phyloP scores from a whole-genome alignment of 257 asterid species.

The Primulina tabacum region DNA sequence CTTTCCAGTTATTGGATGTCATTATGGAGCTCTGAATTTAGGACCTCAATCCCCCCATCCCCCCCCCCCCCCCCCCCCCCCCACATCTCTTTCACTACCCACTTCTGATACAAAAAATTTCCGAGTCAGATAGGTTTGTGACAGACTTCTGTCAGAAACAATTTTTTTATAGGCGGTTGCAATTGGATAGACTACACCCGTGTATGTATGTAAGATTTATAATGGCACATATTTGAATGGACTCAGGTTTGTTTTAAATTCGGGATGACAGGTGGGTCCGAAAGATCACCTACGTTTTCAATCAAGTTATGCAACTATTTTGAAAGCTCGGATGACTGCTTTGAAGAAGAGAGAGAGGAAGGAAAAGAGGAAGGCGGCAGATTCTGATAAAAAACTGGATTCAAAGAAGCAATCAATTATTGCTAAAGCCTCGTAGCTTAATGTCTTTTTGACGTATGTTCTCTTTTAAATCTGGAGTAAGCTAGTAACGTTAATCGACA shows the following conservation, averaged over 20 bases:
- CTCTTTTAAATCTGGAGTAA: not conserved
- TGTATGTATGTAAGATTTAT: not conserved
- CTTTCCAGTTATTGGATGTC: not conserved
- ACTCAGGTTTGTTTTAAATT: not conserved
- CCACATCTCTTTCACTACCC: not conserved
- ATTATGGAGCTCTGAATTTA: not conserved
- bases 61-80: not conserved
- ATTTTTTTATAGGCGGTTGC: not conserved
- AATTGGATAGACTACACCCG: not conserved
- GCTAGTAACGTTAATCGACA: not conserved
- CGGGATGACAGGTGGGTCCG: constrained; percentile 59
- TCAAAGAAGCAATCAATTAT: constrained; percentile 45
- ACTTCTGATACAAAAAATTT: no score
- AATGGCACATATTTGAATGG: not conserved
- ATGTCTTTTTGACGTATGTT: not conserved
- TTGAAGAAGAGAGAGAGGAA: constrained; percentile 94
- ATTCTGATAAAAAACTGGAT: constrained; percentile 57
- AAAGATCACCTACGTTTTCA: constrained; percentile 90
- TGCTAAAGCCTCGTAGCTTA: constrained; percentile 29
- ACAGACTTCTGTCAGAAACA: not conserved
- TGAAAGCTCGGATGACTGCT: constrained; percentile 88
- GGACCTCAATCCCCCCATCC: not conserved
- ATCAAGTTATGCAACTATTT: constrained; percentile 80
- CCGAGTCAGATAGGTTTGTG: not conserved
- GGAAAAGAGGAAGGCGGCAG: constrained; percentile 70